Conservation (phyloP, 2,329 filamentous ascomycete genomes). For the Ascochyta viciae-villosae region DNA sequence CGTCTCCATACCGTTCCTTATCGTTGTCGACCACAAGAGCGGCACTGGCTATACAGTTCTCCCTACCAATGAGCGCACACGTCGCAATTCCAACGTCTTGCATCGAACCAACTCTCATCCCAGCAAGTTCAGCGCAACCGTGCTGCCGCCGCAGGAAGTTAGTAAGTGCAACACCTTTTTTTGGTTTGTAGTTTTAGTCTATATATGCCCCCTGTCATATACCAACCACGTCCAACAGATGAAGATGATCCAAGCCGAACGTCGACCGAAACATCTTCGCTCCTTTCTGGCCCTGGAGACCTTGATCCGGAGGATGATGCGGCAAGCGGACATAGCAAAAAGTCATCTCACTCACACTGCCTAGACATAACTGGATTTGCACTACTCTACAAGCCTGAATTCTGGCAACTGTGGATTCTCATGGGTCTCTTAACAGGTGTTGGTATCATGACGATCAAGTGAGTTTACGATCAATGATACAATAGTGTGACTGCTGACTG, state of each 20-base stretch:
- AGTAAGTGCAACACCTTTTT: conserved; percentile 62
- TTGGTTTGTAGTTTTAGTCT: conserved; percentile 12
- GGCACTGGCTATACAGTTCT: conserved; percentile 64
- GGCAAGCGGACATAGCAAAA: conserved; percentile 59
- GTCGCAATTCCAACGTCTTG: conserved; percentile 54
- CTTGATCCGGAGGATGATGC: conserved; percentile 54
- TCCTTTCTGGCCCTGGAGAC: conserved; percentile 73
- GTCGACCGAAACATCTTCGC: conserved; percentile 78
- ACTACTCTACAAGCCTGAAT: conserved; percentile 75
- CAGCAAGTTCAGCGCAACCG: conserved; percentile 51
- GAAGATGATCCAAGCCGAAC: conserved; percentile 51
- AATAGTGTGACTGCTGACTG: background rate
- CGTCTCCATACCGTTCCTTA: conserved; percentile 82
- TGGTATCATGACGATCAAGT: conserved; percentile 99
- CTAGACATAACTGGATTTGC: conserved; percentile 88
- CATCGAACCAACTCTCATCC: conserved; percentile 57
- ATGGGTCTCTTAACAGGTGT: conserved; percentile 92
- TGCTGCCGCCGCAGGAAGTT: conserved; percentile 60
- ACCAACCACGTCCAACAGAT: conserved; percentile 46
- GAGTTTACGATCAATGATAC: conserved; percentile 48
- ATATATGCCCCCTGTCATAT: conserved; percentile 31
- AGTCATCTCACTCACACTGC: conserved; percentile 77
- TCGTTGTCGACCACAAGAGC: conserved; percentile 71
- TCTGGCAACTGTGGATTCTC: conserved; percentile 89
- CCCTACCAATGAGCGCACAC: conserved; percentile 57